phyloP scores from a whole-genome alignment of 164 flowering plant species.

The Cinnamomum chago region DNA sequence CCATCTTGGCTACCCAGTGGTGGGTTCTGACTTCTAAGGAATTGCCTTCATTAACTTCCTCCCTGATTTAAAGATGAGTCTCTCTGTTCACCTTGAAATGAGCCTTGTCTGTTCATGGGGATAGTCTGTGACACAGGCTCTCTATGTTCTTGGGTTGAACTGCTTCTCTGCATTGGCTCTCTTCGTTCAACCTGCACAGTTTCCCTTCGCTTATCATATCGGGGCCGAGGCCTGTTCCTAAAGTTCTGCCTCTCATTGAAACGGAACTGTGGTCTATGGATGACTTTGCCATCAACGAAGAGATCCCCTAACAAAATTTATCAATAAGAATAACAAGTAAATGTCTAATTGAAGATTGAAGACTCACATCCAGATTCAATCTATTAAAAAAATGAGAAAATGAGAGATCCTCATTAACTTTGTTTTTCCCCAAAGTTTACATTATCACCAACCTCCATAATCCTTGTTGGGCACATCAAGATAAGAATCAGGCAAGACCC shows the following conservation, averaged over 20 bases:
- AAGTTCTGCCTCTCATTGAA: slow-evolving; percentile 47
- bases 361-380: not conserved
- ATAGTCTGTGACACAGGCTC: slow-evolving; percentile 25
- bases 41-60: not conserved
- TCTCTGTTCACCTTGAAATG: slow-evolving; percentile 18
- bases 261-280: slow-evolving; percentile 81
- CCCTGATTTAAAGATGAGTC: slow-evolving; percentile 13
- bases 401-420: not conserved
- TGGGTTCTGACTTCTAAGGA: not conserved
- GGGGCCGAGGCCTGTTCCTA: slow-evolving; percentile 70
- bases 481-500: slow-evolving; percentile 98
- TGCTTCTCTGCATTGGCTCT: slow-evolving; percentile 38
- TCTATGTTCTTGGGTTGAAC: slow-evolving; percentile 21
- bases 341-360: not conserved
- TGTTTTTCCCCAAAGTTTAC: not conserved
- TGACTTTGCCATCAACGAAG: slow-evolving; percentile 87
- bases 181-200: slow-evolving; percentile 70
- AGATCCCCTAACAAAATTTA: slow-evolving; percentile 60
- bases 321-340: not conserved
- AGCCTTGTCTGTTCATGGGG: slow-evolving; percentile 20
- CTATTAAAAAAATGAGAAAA: not conserved
- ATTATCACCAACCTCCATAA: slow-evolving; percentile 70
- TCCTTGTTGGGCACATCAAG: slow-evolving; percentile 98
- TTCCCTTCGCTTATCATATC: slow-evolving; percentile 78
- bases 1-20: not conserved